These are phyloP conservation scores for Pyronema omphalodes DNA, from an alignment of 495 filamentous ascomycete species.

Conservation along the genomic window DNA sequence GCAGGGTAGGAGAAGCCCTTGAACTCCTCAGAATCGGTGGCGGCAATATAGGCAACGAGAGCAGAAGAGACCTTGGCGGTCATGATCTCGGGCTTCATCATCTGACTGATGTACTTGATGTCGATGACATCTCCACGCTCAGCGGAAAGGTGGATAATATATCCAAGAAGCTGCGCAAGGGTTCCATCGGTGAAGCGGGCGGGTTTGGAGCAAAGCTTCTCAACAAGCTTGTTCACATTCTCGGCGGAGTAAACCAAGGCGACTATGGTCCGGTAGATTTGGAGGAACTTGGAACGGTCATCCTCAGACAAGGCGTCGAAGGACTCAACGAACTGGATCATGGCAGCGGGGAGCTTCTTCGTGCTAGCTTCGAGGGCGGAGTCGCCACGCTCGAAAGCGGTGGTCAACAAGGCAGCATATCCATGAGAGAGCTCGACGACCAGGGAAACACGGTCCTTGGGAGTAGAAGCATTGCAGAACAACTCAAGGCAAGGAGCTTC, in stretches of 20 bases:
- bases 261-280: conserved; percentile 6
- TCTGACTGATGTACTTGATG: neutral
- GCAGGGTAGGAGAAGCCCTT: neutral
- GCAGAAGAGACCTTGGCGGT: neutral
- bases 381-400: conserved; percentile 6
- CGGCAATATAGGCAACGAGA: neutral
- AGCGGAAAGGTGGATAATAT: neutral
- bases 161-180: neutral
- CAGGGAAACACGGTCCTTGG: neutral
- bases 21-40: neutral
- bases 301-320: neutral
- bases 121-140: conserved; percentile 1
- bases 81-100: neutral
- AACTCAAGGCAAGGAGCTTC: neutral
- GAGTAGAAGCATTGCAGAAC: neutral
- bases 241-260: conserved; percentile 4
- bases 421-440: conserved; percentile 1
- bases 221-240: neutral
- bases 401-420: conserved; percentile 10
- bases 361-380: neutral
- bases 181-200: neutral
- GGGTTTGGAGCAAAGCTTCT: neutral
- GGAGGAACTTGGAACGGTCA: conserved; percentile 9
- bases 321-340: neutral
- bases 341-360: neutral